phyloP scores from a whole-genome alignment of 2,329 filamentous ascomycete genomes.

The Aspergillus nomiae region DNA sequence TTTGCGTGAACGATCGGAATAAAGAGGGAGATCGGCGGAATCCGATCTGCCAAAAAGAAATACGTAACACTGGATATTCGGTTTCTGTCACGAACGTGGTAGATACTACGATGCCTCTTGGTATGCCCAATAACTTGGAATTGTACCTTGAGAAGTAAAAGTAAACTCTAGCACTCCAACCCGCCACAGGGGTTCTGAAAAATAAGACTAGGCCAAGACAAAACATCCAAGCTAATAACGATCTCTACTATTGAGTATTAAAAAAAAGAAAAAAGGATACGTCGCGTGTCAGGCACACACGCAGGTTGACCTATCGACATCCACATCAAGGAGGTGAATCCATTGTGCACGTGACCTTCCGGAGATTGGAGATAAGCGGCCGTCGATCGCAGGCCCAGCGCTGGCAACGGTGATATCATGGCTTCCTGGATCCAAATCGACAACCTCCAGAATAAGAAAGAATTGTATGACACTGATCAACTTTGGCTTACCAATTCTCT shows the following conservation, averaged over 20 bases:
- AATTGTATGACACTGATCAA: too few species aligned
- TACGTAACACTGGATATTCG: neutral
- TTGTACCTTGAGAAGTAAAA: neutral
- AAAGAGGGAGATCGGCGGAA: neutral
- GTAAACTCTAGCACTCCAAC: neutral
- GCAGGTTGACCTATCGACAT: neutral
- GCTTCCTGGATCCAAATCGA: neutral
- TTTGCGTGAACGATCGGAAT: neutral
- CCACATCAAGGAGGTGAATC: neutral
- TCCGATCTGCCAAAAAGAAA: neutral
- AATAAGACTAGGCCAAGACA: neutral
- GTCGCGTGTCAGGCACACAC: neutral
- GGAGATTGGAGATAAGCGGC: neutral
- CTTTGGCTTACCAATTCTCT: neutral
- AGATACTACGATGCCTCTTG: neutral
- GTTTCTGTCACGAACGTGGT: neutral
- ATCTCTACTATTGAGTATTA: neutral
- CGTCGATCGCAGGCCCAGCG: neutral
- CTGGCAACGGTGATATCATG: neutral
- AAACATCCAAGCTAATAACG: neutral
- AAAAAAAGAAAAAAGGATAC: neutral
- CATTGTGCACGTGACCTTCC: neutral
- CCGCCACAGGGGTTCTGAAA: neutral
- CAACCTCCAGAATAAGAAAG: too few species aligned
- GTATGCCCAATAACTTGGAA: neutral